These are phyloP conservation scores for Aspergillus biplanus DNA, from an alignment of 495 filamentous ascomycete genomes.

Conservation along the genomic window DNA sequence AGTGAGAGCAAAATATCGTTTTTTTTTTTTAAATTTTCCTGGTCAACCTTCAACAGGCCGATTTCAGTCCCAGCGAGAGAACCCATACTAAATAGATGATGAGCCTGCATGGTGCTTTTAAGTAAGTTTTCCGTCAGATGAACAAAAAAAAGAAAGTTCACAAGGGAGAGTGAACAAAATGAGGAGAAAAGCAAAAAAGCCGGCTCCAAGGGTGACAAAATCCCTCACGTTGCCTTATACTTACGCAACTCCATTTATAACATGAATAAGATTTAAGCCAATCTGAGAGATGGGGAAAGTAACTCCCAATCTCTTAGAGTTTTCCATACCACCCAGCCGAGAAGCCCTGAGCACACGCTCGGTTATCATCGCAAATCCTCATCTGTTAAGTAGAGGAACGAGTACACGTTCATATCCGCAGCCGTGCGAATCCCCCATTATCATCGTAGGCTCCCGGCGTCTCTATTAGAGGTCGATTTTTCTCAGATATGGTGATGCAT, in stretches of 20 bases:
- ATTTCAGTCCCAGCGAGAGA: not conserved
- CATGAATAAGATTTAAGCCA: not conserved
- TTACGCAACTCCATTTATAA: constrained; percentile 22
- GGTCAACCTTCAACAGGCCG: not conserved
- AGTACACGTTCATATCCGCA: not conserved
- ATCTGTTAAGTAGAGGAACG: not conserved
- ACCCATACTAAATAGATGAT: not conserved
- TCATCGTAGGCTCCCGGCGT: not conserved
- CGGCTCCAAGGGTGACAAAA: not conserved
- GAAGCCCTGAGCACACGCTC: not conserved
- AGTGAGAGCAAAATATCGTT: not conserved
- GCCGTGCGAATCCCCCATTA: not conserved
- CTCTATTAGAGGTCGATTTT: not conserved
- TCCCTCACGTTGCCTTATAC: not conserved
- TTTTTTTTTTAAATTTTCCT: not conserved
- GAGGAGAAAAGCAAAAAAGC: constrained; percentile 16
- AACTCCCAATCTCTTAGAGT: not conserved
- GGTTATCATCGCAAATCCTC: not conserved
- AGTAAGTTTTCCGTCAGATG: not conserved
- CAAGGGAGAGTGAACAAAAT: not conserved
- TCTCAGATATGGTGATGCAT: not conserved
- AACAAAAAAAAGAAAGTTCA: not conserved
- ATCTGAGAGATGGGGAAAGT: not conserved
- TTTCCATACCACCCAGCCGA: not conserved
- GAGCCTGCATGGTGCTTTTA: constrained; percentile 13